A percentile compares a stretch with the other conserved stretches of the same genome.
These are phyloP conservation scores for Acer saccharum DNA, from an alignment of 345 rosid species.

Conservation along the genomic window DNA sequence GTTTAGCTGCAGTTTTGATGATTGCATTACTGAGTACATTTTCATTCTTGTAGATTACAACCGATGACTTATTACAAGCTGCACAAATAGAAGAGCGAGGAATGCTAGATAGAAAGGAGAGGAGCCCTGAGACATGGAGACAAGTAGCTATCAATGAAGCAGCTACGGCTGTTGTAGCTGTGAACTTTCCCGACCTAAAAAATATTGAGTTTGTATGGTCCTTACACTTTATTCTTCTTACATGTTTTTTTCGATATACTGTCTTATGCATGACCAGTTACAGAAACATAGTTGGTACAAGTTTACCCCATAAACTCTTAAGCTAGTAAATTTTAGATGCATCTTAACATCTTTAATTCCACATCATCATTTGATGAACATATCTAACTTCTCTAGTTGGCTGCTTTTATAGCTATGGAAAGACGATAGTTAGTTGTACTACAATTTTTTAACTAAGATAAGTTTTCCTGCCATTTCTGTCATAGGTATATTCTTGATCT, in stretches of 20 bases:
- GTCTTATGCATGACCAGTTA: background rate
- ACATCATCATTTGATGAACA: background rate
- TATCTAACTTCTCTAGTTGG: constrained; percentile 5
- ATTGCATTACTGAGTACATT: constrained; percentile 11
- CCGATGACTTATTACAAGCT: constrained; percentile 93
- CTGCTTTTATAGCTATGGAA: background rate
- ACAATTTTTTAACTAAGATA: background rate
- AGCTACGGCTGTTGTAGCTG: constrained; percentile 92
- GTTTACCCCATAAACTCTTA: background rate
- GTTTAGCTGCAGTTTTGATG: background rate
- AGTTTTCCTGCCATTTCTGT: constrained; percentile 1
- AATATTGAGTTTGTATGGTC: constrained; percentile 82
- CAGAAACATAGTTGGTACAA: background rate
- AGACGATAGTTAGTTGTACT: background rate
- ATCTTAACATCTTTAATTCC: background rate
- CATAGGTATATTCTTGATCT: background rate
- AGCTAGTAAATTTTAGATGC: background rate
- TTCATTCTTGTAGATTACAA: constrained; percentile 71
- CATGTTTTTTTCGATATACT: background rate
- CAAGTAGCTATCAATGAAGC: constrained; percentile 93
- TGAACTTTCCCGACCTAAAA: constrained; percentile 89
- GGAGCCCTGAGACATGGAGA: constrained; percentile 80
- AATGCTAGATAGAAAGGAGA: constrained; percentile 80
- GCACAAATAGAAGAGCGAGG: constrained; percentile 98
- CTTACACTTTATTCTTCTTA: constrained; percentile 17